A percentile compares a stretch with the other conserved stretches of the same genome.
Conservation (phyloP, 2,329 filamentous ascomycete genomes). For the Bipolaris bicolor region DNA sequence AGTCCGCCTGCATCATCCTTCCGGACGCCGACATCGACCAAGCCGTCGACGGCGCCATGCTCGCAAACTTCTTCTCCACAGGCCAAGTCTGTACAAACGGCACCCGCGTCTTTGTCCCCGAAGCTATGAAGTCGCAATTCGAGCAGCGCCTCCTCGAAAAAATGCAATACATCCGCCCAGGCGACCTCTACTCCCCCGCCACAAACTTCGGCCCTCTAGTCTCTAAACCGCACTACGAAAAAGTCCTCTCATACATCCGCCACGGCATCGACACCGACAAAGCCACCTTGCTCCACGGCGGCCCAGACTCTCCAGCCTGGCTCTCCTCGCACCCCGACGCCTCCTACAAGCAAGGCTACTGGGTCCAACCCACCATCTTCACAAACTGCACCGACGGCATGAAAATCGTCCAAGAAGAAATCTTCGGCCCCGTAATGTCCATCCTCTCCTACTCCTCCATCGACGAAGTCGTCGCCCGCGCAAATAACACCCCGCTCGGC, state of each 20-base stretch:
- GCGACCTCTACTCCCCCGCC: slow-evolving; percentile 70
- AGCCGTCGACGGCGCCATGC: slow-evolving; percentile 89
- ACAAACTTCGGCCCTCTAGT: slow-evolving; percentile 89
- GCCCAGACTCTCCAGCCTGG: slow-evolving; percentile 62
- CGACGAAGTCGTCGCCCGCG: slow-evolving; percentile 72
- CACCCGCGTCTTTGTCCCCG: slow-evolving; percentile 82
- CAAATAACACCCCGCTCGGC: slow-evolving; percentile 78
- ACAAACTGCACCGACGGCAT: slow-evolving; percentile 84
- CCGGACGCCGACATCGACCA: slow-evolving; percentile 78
- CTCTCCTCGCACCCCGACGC: slow-evolving; percentile 52
- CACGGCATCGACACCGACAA: slow-evolving; percentile 76
- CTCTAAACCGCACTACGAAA: slow-evolving; percentile 74
- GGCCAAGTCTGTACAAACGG: slow-evolving; percentile 95
- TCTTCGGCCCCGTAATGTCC: slow-evolving; percentile 87
- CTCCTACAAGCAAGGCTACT: slow-evolving; percentile 69
- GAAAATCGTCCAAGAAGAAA: slow-evolving; percentile 81
- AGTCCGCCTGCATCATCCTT: slow-evolving; percentile 79
- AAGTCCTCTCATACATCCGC: slow-evolving; percentile 77
- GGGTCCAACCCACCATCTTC: slow-evolving; percentile 84
- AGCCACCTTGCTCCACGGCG: slow-evolving; percentile 76
- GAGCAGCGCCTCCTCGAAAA: slow-evolving; percentile 73
- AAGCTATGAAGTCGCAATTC: slow-evolving; percentile 68
- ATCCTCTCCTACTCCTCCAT: slow-evolving; percentile 75
- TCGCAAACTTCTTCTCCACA: slow-evolving; percentile 91
- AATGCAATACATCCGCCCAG: slow-evolving; percentile 72